Base-by-base conservation (phyloP, 2,329 filamentous ascomycete genomes). In the Sclerotinia borealis region DNA sequence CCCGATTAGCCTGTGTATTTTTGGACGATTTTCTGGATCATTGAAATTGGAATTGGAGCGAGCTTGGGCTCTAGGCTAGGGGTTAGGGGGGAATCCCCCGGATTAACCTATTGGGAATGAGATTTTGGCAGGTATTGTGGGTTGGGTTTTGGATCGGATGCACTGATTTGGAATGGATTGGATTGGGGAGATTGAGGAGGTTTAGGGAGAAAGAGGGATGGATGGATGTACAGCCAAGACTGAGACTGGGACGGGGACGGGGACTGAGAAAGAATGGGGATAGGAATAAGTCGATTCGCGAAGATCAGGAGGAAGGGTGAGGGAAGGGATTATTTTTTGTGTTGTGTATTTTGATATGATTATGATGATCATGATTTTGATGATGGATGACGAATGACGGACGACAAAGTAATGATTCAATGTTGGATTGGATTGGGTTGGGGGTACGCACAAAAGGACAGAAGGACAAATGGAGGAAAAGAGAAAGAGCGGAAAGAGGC, bases 11-110 rank as follows among this genome's bases (percentile, higher is more conserved):
- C 25, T 68, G 67, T 55, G 69, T 73, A 49, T 73, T 73, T 64
- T 64, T 73, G 59, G 70, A 70, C 52, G 72, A 73, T 55, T 73
- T 73, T 59, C 62, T 72, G 59, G 63, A 68, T 52, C 68, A 68
- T 55, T 72, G 63, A 71, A 54, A 31, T 45, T 29, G n/a, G n/a
- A n/a, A n/a, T n/a, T 41, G 19, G 27, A 34, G 27, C n/a, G n/a
- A n/a, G n/a, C 54, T 31, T 34, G 11, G 54, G 54, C 29, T 56
- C 27, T 43, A 34, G 8, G 54, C 54, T 47, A 47, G 43, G 41
- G 27, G 22, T 47, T 51, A 51, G 41, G 41, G 41, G 34, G 17
- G 11, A 25, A 39, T 39, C 37, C 52, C 25, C 60, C 60, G 34
- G 50, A 55, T 62, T 47, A 37, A 15, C 25, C 39, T 25, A 11